Percentiles rank a stretch among this genome's conserved stretches.
These are phyloP conservation scores for Mucor irregularis DNA, from an alignment of 371 early-diverging fungal species.

Conservation along the genomic window DNA sequence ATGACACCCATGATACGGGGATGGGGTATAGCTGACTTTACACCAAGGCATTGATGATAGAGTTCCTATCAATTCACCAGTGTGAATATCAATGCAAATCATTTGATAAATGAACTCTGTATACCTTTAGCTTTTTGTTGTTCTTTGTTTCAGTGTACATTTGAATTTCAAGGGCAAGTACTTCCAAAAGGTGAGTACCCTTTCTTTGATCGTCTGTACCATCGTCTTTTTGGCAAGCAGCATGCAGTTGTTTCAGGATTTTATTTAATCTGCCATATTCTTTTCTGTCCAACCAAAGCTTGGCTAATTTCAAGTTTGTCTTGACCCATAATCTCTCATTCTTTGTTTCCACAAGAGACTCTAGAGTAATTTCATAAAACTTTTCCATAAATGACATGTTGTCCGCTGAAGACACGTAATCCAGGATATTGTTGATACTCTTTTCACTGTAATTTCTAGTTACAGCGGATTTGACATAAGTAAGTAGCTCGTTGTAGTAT, in stretches of 20 bases:
- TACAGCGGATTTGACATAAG: constrained; percentile 80
- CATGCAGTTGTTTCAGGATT: constrained; percentile 76
- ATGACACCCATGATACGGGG: constrained; percentile 96
- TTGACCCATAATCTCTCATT: constrained; percentile 92
- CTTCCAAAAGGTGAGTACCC: constrained; percentile 90
- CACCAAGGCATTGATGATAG: constrained; percentile 84
- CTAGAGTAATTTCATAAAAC: constrained; percentile 82
- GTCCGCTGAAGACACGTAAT: constrained; percentile 74
- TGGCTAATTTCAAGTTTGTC: constrained; percentile 90
- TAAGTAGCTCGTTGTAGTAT: constrained; percentile 78
- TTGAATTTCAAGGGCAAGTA: constrained; percentile 91
- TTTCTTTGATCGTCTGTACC: constrained; percentile 86
- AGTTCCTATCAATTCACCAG: constrained; percentile 55
- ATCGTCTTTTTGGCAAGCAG: constrained; percentile 80
- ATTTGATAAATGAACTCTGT: neutral
- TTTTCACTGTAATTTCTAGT: constrained; percentile 94
- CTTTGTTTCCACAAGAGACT: constrained; percentile 71
- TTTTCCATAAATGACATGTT: constrained; percentile 81
- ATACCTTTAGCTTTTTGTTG: constrained; percentile 83
- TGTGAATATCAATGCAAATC: neutral
- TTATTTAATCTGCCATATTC: constrained; percentile 73
- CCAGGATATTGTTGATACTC: constrained; percentile 93
- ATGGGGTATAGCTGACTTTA: constrained; percentile 94
- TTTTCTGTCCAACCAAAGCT: constrained; percentile 84
- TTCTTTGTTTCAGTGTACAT: constrained; percentile 90